phyloP scores from a whole-genome alignment of 768 basidiomycete species.

The Tricholoma matsutake region DNA sequence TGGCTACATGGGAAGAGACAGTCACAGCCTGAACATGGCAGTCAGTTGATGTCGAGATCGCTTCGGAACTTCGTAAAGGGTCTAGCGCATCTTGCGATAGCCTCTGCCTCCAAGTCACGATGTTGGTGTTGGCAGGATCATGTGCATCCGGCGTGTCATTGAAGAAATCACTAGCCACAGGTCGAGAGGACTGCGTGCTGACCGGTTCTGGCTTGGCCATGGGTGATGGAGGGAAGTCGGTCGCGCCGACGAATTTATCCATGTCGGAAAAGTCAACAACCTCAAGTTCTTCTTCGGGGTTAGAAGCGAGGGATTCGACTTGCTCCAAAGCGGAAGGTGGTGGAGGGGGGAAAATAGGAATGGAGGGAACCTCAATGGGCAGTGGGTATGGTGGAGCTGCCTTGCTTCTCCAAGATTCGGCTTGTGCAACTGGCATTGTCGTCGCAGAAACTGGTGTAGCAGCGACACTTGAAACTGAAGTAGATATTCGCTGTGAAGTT shows the following conservation, averaged over 20 bases:
- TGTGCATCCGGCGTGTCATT: slow-evolving; percentile 37
- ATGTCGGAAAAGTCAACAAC: slow-evolving; percentile 81
- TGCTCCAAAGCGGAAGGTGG: slow-evolving; percentile 38
- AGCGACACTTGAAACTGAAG: slow-evolving; percentile 16
- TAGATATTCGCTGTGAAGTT: slow-evolving; percentile 25
- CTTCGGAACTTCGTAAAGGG: slow-evolving; percentile 1
- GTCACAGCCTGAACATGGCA: slow-evolving; percentile 22
- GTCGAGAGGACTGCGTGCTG: slow-evolving; percentile 31
- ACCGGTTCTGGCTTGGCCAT: slow-evolving; percentile 20
- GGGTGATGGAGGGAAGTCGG: slow-evolving; percentile 21
- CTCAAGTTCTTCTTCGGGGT: slow-evolving; percentile 62
- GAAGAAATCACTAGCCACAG: slow-evolving; percentile 72
- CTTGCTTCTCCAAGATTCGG: slow-evolving; percentile 69
- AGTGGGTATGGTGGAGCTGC: slow-evolving; percentile 29
- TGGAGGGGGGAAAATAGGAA: slow-evolving; percentile 30
- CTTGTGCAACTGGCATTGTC: slow-evolving; percentile 33
- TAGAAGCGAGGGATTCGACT: slow-evolving; percentile 42
- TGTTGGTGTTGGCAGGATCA: slow-evolving; percentile 31
- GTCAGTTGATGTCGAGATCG: slow-evolving; percentile 3
- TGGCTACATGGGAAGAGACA: slow-evolving; percentile 20
- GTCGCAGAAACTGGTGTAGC: slow-evolving; percentile 14
- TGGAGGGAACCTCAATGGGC: slow-evolving; percentile 2
- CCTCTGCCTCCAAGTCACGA: slow-evolving; percentile 45
- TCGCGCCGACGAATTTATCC: slow-evolving; percentile 58
- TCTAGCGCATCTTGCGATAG: not conserved